These are phyloP conservation scores for Hemerocallis citrina DNA, from an alignment of 106 monocot species.

Conservation along the genomic window DNA sequence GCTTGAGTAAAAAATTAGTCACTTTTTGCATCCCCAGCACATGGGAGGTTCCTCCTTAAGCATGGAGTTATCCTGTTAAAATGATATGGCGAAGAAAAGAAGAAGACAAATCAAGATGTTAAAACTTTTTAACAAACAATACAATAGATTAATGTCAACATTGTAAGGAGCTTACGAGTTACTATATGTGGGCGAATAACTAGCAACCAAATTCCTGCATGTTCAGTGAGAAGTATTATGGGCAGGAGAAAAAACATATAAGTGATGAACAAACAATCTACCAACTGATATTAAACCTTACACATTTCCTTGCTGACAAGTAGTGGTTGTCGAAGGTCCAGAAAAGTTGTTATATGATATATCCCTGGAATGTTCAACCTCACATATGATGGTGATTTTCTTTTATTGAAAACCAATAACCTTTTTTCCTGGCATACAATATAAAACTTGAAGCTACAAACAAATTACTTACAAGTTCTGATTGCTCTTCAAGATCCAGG, in stretches of 20 bases:
- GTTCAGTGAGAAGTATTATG: neutral
- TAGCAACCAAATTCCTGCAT: constrained; percentile 32
- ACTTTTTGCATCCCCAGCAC: neutral
- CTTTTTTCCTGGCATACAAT: neutral
- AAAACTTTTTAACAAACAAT: neutral
- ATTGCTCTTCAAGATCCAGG: constrained; percentile 48
- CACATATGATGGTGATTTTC: neutral
- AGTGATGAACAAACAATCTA: no score
- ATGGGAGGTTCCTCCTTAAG: neutral
- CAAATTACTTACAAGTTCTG: constrained; percentile 32
- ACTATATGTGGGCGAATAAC: constrained; percentile 27
- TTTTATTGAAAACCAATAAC: neutral
- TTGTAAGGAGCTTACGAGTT: neutral
- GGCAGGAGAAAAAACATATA: neutral
- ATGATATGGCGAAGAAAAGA: no score
- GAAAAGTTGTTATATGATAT: constrained; percentile 59
- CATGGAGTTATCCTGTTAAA: neutral
- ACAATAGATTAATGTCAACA: neutral
- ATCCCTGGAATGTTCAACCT: constrained; percentile 35
- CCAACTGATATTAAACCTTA: constrained; percentile 21
- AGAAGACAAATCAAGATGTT: neutral
- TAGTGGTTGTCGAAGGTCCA: constrained; percentile 13
- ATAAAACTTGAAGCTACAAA: neutral
- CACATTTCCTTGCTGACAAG: constrained; percentile 32
- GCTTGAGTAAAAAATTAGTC: neutral